Percentiles rank a stretch among this genome's conserved stretches.
These are phyloP conservation scores for Angomonas ambiguus DNA, from an alignment of 208 protist species.

Conservation along the genomic window DNA sequence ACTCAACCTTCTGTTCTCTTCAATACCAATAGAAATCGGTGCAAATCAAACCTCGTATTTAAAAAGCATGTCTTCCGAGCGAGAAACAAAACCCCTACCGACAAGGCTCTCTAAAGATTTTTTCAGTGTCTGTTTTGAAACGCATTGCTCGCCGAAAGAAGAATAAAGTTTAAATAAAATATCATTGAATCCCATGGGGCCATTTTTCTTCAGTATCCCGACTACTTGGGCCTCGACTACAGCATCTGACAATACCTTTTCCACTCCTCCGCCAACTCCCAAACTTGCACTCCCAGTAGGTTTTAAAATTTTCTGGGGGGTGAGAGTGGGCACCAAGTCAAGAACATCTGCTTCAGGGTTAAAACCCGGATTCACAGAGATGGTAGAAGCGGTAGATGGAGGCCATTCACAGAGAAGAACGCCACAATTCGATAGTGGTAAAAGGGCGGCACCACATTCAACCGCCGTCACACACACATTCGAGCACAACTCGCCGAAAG, in stretches of 20 bases:
- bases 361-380: not conserved
- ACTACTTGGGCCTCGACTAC: not conserved
- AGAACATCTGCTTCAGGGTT: not conserved
- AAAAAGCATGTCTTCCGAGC: not conserved
- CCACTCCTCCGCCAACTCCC: not conserved
- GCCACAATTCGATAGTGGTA: not conserved
- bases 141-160: not conserved
- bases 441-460: not conserved
- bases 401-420: conserved; percentile 2
- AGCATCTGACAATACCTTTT: not conserved
- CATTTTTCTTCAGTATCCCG: not conserved
- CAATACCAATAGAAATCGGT: not conserved
- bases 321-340: not conserved
- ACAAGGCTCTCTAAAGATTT: not conserved
- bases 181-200: not conserved
- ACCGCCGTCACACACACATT: not conserved
- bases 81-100: not conserved
- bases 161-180: not conserved
- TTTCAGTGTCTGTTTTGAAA: not conserved
- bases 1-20: not conserved
- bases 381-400: not conserved
- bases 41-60: not conserved
- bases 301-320: not conserved
- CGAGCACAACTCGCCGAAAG: not conserved
- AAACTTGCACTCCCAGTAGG: not conserved